Conservation (phyloP, 441 rosid species). For the Euphorbia celastroides region DNA sequence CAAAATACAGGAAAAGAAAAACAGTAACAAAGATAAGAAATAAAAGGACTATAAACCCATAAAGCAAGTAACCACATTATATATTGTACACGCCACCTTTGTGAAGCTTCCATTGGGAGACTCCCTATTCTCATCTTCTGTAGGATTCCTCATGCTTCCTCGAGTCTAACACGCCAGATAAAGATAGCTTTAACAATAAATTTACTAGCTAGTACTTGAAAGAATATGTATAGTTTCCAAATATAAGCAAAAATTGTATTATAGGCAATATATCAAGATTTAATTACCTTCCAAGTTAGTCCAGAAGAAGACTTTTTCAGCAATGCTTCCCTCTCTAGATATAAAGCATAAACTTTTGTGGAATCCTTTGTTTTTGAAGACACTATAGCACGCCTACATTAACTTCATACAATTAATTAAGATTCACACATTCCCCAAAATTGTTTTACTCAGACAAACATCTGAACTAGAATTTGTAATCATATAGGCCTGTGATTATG, state of each 20-base stretch:
- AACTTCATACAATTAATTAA: neutral
- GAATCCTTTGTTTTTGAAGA: constrained; percentile 63
- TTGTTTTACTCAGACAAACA: neutral
- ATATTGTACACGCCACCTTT: constrained; percentile 41
- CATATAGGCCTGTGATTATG: neutral
- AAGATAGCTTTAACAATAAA: constrained; percentile 1
- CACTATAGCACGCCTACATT: constrained; percentile 45
- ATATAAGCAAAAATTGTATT: no score
- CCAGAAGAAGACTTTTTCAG: constrained; percentile 34
- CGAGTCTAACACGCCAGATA: constrained; percentile 31
- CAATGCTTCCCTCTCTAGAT: constrained; percentile 52
- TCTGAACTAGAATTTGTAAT: neutral
- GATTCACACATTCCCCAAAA: neutral
- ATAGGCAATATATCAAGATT: neutral
- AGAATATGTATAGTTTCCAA: neutral
- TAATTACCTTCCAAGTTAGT: constrained; percentile 53
- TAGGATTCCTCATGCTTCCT: constrained; percentile 60
- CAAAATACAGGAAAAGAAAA: neutral
- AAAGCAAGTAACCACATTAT: no score
- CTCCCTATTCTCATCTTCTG: constrained; percentile 32
- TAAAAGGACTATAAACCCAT: no score
- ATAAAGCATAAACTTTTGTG: constrained; percentile 46
- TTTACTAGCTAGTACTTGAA: neutral
- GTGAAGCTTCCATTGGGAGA: constrained; percentile 71
- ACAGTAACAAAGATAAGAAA: neutral